Evolutionary conservation across 2,329 filamentous ascomycete genomes (phyloP), one percentile per base, ranked within the genome.

Genomic region (Colletotrichum falcatum): DNA sequence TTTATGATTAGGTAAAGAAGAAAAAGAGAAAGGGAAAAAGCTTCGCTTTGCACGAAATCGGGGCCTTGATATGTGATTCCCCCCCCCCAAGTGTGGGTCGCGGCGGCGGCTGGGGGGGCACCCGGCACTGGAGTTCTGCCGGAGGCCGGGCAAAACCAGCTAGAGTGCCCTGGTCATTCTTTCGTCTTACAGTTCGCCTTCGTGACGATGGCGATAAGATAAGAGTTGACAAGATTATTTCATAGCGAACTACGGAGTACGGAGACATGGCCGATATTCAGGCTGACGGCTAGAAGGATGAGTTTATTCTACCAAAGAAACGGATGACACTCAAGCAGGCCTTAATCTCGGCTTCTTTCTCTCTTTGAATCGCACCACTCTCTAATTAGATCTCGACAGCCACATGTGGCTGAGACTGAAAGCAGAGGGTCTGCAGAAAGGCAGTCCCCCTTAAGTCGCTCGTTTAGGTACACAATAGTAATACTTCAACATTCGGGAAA

Each of bases 1-100:
- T 75, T 76, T 79, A 71, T 68, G 68, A 71, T 78, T 79, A 75
- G 80, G 78, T 80, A 76, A 77, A 75, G 77, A 78, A 76, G 73
- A 75, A 74, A 72, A 74, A 65, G 66, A 62, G 59, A 70, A 33
- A 63, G 59, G 53, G 37, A 54, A 46, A 70, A 63, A 3, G 2
- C 14, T 35, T 5, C 66, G 48, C 35, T 39, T 39, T n/a, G 59
- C 20, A 9, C 46, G 51, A 66, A 63, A 73, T 76, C 76, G 53
- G 58, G 37, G 59, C 65, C 66, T 71, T 70, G 61, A 66, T 68
- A 74, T 67, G 48, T n/a, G n/a, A n/a, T n/a, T n/a, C n/a, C n/a
- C n/a, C n/a, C n/a, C n/a, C n/a, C n/a, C n/a, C n/a, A n/a, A n/a
- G n/a, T n/a, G n/a, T n/a, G 60, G 60, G 8, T 33, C 30, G 30